Evolutionary conservation across 768 basidiomycete genomes (phyloP).

Genomic region (Wakefieldia striispora): DNA sequence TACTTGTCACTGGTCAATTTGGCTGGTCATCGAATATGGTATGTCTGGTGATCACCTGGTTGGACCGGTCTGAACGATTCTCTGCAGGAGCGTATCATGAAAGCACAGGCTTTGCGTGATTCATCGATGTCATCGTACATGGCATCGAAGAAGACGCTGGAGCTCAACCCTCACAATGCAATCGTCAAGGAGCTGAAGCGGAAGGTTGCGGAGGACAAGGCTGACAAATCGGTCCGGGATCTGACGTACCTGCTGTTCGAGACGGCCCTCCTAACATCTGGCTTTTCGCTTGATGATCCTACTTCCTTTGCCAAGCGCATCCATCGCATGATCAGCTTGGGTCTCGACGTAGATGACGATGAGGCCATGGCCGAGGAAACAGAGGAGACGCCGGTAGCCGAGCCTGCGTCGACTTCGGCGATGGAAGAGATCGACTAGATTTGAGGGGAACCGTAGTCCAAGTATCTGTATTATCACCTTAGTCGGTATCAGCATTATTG

Average conservation of each 20-base stretch:
- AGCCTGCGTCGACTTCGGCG: slow-evolving; percentile 67
- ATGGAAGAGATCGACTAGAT: slow-evolving; percentile 97
- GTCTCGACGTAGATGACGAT: slow-evolving; percentile 86
- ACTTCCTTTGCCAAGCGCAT: slow-evolving; percentile 94
- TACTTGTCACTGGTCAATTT: slow-evolving; percentile 97
- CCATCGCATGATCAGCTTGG: slow-evolving; percentile 92
- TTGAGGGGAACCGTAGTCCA: slow-evolving; percentile 2
- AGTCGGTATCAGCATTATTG: slow-evolving; percentile 26
- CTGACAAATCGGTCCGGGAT: slow-evolving; percentile 97
- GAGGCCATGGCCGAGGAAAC: slow-evolving; percentile 36
- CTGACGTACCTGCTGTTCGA: slow-evolving; percentile 95
- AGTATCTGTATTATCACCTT: slow-evolving; percentile 28
- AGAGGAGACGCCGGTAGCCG: slow-evolving; percentile 52
- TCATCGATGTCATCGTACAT: slow-evolving; percentile 99
- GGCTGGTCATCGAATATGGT: slow-evolving; percentile 99
- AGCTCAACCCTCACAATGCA: slow-evolving; percentile 88
- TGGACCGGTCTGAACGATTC: neutral
- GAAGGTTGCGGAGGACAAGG: slow-evolving; percentile 96
- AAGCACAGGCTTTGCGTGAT: slow-evolving; percentile 95
- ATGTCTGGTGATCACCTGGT: slow-evolving; percentile 17
- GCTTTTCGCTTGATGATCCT: slow-evolving; percentile 95
- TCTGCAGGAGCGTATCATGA: slow-evolving; percentile 91
- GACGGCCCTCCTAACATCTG: slow-evolving; percentile 92
- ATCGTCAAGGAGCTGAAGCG: slow-evolving; percentile 96
- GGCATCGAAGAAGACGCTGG: slow-evolving; percentile 97